Evolutionary conservation across 2,329 filamentous ascomycete species (phyloP), one percentile per base, ranked within the genome.

Genomic region (Cladosporium sp.): DNA sequence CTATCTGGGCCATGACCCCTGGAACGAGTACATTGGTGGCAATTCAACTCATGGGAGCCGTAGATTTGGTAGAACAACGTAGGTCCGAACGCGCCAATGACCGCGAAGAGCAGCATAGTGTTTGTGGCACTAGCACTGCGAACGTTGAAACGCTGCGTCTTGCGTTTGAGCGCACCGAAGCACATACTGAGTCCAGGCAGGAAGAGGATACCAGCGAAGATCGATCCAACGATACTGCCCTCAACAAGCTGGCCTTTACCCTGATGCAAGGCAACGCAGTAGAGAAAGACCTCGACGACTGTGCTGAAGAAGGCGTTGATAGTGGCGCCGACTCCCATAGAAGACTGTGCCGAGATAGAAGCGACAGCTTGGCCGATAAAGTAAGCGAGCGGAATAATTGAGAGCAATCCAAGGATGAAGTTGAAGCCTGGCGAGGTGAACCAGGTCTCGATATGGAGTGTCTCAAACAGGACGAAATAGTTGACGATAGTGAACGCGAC

Each of bases 251-350:
- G 89, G 2, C 90, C 90, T 78, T 99, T 99, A 69, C 95, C 95
- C 78, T 99, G 90, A 26, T 89, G 91, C 53, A 99, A 84, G 18
- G 95, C 95, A 63, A 98, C 89, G 76, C 95, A 98, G 80, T 99
- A 99, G 26, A 99, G 87, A 78, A 96, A 99, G 1, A 99, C 96
- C 76, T 99, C 95, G 11, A 99, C 95, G 26, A 99, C 85, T 1
- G 95, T 99, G 14, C 93, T 97, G 81, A 99, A 99, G 78, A 99
- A 96, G 56, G 95, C 95, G 73, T 99, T 99, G 82, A 98, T 91
- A 35, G 94, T 96, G 31, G 95, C 95, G 75, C 95, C 95, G 10
- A 99, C 84, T 29, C 95, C 95, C 95, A 99, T 99, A 5, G 94
- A 97, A 1, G 94, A 98, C 77, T 99, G 95, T 1, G 95, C 95